Evolutionary conservation across 2,329 filamentous ascomycete species (phyloP).

Genomic region (Cordyceps javanica): DNA sequence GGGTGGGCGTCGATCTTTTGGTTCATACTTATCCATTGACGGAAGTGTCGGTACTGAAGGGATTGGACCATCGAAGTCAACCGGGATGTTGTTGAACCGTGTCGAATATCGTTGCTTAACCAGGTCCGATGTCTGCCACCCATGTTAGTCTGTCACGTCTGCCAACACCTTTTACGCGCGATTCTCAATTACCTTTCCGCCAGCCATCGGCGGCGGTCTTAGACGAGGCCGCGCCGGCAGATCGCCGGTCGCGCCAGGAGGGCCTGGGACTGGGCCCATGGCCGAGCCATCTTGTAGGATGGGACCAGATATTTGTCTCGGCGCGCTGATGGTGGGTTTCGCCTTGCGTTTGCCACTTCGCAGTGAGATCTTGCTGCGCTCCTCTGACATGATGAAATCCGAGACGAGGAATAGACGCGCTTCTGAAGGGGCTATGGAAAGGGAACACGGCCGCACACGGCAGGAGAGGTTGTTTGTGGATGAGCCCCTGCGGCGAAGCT

Average conservation of each 20-base stretch:
- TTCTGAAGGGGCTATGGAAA: neutral
- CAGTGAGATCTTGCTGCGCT: slow-evolving; percentile 56
- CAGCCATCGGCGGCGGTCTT: slow-evolving; percentile 43
- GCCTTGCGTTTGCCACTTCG: slow-evolving; percentile 57
- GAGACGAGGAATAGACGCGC: neutral
- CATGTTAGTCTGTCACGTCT: slow-evolving; percentile 11
- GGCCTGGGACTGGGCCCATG: slow-evolving; percentile 22
- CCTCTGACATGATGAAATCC: slow-evolving; percentile 49
- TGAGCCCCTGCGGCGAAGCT: neutral
- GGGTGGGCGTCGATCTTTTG: slow-evolving; percentile 44
- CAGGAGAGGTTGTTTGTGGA: neutral
- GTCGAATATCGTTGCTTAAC: slow-evolving; percentile 95
- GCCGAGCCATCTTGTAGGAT: slow-evolving; percentile 43
- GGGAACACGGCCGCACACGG: neutral
- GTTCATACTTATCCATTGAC: slow-evolving; percentile 52
- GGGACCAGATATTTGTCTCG: slow-evolving; percentile 56
- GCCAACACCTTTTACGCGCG: neutral
- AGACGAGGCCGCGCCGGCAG: slow-evolving; percentile 33
- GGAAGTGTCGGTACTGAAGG: slow-evolving; percentile 67
- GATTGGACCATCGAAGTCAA: slow-evolving; percentile 62
- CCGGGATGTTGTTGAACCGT: slow-evolving; percentile 72
- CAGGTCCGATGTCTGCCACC: slow-evolving; percentile 61
- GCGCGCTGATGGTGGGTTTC: slow-evolving; percentile 56
- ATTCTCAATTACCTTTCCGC: slow-evolving; percentile 45
- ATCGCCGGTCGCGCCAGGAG: slow-evolving; percentile 16